phyloP scores from a whole-genome alignment of 805 yeast genomes.

The Sungouiozyma intestinalis region DNA sequence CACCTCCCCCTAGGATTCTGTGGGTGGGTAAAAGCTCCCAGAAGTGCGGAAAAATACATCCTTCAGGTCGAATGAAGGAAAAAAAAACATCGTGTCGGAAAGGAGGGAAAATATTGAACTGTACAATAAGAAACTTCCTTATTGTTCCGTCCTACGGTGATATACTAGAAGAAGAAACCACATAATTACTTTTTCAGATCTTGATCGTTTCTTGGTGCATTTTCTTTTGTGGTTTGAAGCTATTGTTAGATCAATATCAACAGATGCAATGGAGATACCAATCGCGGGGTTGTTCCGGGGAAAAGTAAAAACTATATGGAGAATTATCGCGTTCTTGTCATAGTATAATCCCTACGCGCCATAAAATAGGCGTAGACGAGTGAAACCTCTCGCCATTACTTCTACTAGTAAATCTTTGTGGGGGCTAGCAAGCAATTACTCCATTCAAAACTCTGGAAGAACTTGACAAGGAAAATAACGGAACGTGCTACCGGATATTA shows the following conservation, averaged over 20 bases:
- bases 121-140: neutral
- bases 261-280: too few relatives aligned
- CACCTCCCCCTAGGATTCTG: neutral
- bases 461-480: neutral
- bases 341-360: too few relatives aligned
- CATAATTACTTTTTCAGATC: too few relatives aligned
- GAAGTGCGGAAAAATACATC: neutral
- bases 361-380: too few relatives aligned
- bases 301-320: neutral
- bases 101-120: too few relatives aligned
- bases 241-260: too few relatives aligned
- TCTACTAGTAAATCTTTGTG: neutral
- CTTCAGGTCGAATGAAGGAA: neutral
- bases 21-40: neutral
- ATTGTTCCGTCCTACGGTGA: neutral
- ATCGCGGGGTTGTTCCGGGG: neutral
- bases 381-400: too few relatives aligned
- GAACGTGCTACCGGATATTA: neutral
- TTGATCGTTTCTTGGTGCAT: too few relatives aligned
- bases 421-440: neutral
- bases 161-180: too few relatives aligned
- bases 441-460: neutral
- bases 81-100: neutral
- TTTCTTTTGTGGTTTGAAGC: too few relatives aligned
- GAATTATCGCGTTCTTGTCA: neutral